Percentiles rank a stretch among this genome's conserved stretches.
Evolutionary conservation across 73 alveolate species (phyloP).

Genomic region (Stentor roeselii): DNA sequence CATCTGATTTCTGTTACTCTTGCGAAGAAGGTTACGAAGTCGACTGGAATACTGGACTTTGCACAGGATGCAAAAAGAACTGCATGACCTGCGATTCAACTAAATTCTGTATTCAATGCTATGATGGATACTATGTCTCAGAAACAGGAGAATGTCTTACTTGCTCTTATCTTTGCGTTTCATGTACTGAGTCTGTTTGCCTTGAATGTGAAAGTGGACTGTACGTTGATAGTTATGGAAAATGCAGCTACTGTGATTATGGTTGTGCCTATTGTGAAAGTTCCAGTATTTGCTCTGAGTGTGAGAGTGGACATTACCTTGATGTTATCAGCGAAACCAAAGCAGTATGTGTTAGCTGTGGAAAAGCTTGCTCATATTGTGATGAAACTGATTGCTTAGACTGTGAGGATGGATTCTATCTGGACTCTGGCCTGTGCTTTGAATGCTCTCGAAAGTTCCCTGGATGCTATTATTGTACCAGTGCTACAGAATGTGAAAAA

Average conservation of each 20-base stretch:
- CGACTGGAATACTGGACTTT: not conserved
- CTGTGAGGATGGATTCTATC: not conserved
- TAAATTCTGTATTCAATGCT: not conserved
- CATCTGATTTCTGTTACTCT: not conserved
- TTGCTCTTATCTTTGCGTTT: too few relatives aligned
- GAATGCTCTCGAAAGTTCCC: too few relatives aligned
- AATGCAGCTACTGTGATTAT: too few relatives aligned
- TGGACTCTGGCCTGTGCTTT: not conserved
- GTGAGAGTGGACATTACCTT: not conserved
- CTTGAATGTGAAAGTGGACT: too few relatives aligned
- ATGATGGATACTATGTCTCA: not conserved
- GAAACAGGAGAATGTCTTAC: too few relatives aligned
- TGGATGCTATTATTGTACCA: too few relatives aligned
- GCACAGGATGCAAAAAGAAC: not conserved
- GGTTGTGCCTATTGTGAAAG: too few relatives aligned
- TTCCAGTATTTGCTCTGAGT: not conserved
- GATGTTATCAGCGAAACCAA: not conserved
- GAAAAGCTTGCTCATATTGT: not conserved
- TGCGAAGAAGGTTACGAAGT: not conserved
- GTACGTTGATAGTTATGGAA: too few relatives aligned
- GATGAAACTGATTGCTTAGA: not conserved
- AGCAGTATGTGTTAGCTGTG: not conserved
- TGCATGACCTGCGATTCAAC: not conserved
- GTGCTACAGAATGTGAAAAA: too few relatives aligned
- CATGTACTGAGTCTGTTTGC: too few relatives aligned